phyloP scores from a whole-genome alignment of 78 protist species.

The Pigoraptor vietnamica region DNA sequence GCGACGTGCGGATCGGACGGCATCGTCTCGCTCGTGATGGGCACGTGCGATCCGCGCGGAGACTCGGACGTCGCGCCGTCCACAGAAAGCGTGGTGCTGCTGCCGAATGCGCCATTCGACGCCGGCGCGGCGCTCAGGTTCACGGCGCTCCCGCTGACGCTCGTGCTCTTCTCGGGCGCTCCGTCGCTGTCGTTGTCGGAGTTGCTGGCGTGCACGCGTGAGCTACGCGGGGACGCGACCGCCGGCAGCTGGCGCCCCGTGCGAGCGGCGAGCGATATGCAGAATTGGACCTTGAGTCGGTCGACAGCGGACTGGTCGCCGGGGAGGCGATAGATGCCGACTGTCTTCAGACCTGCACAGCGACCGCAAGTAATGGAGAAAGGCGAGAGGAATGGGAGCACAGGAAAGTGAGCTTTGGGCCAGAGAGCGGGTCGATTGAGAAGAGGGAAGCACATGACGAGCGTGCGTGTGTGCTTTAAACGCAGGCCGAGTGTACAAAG shows the following conservation, averaged over 20 bases:
- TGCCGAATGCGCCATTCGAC: too few relatives aligned
- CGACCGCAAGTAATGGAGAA: too few relatives aligned
- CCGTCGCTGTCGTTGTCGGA: neutral
- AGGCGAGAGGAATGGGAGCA: too few relatives aligned
- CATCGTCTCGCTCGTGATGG: neutral
- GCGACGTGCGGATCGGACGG: neutral
- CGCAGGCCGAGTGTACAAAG: too few relatives aligned
- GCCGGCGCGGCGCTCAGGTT: neutral
- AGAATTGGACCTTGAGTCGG: neutral
- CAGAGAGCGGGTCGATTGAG: neutral
- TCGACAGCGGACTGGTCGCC: neutral
- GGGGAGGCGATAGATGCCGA: neutral
- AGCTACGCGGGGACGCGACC: neutral
- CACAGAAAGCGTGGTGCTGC: neutral
- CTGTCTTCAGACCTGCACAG: neutral
- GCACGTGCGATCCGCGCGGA: neutral
- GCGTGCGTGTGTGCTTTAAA: neutral
- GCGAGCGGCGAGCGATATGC: neutral
- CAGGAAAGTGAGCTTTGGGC: neutral
- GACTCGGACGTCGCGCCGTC: neutral
- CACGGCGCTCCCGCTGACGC: neutral
- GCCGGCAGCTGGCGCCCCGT: neutral
- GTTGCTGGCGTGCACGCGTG: neutral
- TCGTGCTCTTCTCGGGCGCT: neutral
- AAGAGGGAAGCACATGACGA: neutral